Evolutionary conservation across 169 alveolate species (phyloP).

Genomic region (Cryptosporidium tyzzeri): DNA sequence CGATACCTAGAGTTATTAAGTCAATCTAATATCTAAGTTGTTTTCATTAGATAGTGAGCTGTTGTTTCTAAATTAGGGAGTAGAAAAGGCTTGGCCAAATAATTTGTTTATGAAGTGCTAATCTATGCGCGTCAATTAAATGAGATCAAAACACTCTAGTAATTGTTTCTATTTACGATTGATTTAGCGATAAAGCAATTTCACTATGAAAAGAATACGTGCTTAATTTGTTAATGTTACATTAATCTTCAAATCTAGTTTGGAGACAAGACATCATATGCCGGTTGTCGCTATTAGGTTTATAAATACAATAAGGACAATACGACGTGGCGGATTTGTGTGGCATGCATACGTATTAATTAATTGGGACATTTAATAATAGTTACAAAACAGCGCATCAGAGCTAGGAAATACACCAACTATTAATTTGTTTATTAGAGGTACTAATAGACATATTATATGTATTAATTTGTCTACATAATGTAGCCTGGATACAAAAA

Average conservation of each 20-base stretch:
- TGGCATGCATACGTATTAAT: conserved; percentile 66
- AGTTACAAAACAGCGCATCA: not conserved
- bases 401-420: not conserved
- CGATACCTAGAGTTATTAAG: not conserved
- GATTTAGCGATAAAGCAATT: not conserved
- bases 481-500: conserved; percentile 21
- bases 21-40: not conserved
- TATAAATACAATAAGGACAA: not conserved
- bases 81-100: too few relatives aligned
- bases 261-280: not conserved
- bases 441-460: conserved; percentile 30
- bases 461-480: conserved; percentile 48
- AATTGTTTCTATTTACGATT: too few relatives aligned
- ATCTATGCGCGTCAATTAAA: not conserved
- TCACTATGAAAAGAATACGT: not conserved
- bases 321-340: conserved; percentile 76
- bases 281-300: not conserved
- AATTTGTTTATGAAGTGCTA: too few relatives aligned
- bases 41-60: not conserved
- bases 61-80: too few relatives aligned
- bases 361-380: not conserved
- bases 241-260: not conserved
- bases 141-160: not conserved
- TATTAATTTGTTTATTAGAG: conserved; percentile 1
- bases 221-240: not conserved